These are phyloP conservation scores for Hymenoscyphus linearis DNA, from an alignment of 2,329 filamentous ascomycete species.

Conservation along the genomic window DNA sequence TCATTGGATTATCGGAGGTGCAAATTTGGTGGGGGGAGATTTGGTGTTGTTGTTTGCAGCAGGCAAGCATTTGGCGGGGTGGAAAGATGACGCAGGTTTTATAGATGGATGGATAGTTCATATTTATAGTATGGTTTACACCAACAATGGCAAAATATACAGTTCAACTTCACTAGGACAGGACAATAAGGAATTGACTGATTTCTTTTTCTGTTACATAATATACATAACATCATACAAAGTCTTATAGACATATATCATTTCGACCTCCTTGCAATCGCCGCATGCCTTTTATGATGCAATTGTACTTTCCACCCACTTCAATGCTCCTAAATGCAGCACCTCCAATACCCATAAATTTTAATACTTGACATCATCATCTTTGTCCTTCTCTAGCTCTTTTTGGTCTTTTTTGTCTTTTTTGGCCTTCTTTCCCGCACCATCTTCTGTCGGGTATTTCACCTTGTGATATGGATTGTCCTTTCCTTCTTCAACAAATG, in stretches of 20 bases:
- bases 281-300: constrained; percentile 20
- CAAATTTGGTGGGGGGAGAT: constrained; percentile 5
- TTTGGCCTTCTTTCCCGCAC: constrained; percentile 14
- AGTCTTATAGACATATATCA: not conserved
- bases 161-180: not conserved
- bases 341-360: not conserved
- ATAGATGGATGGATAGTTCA: not conserved
- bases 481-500: not conserved
- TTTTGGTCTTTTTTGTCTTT: too few species aligned
- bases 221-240: not conserved
- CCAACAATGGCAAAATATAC: not conserved
- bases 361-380: not conserved
- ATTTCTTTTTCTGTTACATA: not conserved
- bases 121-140: not conserved
- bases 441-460: too few species aligned
- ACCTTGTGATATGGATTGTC: too few species aligned
- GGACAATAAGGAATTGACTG: not conserved
- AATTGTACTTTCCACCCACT: not conserved
- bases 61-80: constrained; percentile 22
- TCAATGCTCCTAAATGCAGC: not conserved
- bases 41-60: constrained; percentile 9
- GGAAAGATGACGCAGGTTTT: not conserved
- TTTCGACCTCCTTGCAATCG: constrained; percentile 13
- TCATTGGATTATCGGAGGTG: constrained; percentile 12
- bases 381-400: constrained; percentile 9